Percentiles rank a stretch among this genome's conserved stretches.
Evolutionary conservation across 352 stramenopile species (phyloP).

Genomic region (Phytophthora multivora): DNA sequence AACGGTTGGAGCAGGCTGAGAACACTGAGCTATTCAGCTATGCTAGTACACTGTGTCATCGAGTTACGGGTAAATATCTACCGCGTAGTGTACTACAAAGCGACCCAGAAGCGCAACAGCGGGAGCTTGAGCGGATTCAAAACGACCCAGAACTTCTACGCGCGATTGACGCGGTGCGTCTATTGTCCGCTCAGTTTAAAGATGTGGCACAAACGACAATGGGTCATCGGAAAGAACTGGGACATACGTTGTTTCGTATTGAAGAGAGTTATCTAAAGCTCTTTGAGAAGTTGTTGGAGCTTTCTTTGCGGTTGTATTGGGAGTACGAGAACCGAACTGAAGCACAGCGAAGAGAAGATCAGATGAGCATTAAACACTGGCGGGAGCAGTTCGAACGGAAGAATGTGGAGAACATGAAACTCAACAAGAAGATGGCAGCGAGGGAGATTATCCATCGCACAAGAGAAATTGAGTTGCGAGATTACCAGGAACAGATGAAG

Average conservation of each 20-base stretch:
- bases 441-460: constrained; percentile 60
- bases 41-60: constrained; percentile 64
- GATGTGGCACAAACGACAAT: constrained; percentile 59
- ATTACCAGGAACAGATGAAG: constrained; percentile 47
- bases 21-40: constrained; percentile 76
- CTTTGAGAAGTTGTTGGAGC: constrained; percentile 79
- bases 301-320: constrained; percentile 75
- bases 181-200: constrained; percentile 75
- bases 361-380: constrained; percentile 48
- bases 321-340: constrained; percentile 63
- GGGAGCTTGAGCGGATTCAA: constrained; percentile 64
- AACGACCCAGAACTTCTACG: constrained; percentile 60
- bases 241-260: constrained; percentile 67
- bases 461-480: constrained; percentile 53
- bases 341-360: constrained; percentile 53
- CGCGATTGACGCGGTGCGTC: constrained; percentile 53
- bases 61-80: constrained; percentile 69
- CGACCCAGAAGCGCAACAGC: constrained; percentile 51
- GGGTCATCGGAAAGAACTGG: constrained; percentile 68
- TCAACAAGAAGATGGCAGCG: constrained; percentile 58
- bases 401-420: constrained; percentile 42
- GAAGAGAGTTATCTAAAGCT: constrained; percentile 78
- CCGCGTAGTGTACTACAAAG: constrained; percentile 45
- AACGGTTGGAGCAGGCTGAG: constrained; percentile 47
- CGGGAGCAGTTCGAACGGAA: constrained; percentile 57